These are phyloP conservation scores for Cyclostephanos tholiformis DNA, from an alignment of 108 stramenopile genomes.

Conservation along the genomic window DNA sequence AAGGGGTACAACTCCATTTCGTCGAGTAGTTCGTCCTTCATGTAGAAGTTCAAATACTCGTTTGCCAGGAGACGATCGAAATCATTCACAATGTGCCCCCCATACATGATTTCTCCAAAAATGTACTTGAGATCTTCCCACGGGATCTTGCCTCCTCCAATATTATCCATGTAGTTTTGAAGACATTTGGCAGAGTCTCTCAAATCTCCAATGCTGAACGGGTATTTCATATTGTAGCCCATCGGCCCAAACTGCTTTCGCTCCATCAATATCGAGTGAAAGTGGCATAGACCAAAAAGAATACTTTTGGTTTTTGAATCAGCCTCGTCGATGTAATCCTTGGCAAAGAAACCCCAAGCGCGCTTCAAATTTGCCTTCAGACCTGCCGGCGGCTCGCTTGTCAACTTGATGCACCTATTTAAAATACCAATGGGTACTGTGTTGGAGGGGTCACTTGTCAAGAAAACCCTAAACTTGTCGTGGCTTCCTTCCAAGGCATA, in stretches of 20 bases:
- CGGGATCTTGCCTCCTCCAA: constrained; percentile 87
- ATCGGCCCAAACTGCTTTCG: constrained; percentile 92
- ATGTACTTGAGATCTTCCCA: constrained; percentile 93
- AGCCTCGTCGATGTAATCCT: constrained; percentile 85
- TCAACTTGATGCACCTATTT: constrained; percentile 92
- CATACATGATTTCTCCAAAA: constrained; percentile 95
- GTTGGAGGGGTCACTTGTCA: constrained; percentile 84
- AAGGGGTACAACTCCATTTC: constrained; percentile 93
- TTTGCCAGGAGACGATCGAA: constrained; percentile 90
- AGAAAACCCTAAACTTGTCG: constrained; percentile 85
- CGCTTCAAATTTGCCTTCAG: constrained; percentile 93
- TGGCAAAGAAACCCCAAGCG: constrained; percentile 86
- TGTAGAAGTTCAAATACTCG: constrained; percentile 89
- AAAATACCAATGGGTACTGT: constrained; percentile 89
- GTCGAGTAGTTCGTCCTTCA: constrained; percentile 92
- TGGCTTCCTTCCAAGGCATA: constrained; percentile 81
- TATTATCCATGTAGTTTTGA: constrained; percentile 91
- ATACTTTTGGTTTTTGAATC: constrained; percentile 90
- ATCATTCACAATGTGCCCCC: constrained; percentile 95
- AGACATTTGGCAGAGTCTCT: constrained; percentile 86
- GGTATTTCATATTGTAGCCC: constrained; percentile 96
- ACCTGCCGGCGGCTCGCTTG: constrained; percentile 92
- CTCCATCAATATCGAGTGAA: constrained; percentile 93
- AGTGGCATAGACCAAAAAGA: constrained; percentile 91
- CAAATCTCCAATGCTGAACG: constrained; percentile 90